These are phyloP conservation scores for Citeromyces hawaiiensis DNA, from an alignment of 1,139 yeast species.

Conservation along the genomic window DNA sequence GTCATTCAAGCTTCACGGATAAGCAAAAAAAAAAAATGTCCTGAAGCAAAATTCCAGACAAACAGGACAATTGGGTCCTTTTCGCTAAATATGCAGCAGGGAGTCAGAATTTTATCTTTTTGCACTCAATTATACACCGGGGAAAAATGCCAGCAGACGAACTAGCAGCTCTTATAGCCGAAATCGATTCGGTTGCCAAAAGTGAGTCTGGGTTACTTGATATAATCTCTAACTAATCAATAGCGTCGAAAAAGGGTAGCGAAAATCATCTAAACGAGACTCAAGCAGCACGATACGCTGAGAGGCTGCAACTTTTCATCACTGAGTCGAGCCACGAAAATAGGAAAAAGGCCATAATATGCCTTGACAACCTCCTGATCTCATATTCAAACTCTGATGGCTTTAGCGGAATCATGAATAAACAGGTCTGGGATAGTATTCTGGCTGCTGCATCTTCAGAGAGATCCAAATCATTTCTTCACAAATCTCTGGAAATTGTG, in stretches of 20 bases:
- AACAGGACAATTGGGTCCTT: no score
- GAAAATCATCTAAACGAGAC: background rate
- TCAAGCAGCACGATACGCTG: background rate
- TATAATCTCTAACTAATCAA: no score
- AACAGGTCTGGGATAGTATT: slow-evolving; percentile 15
- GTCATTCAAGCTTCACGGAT: no score
- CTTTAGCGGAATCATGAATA: slow-evolving; percentile 2
- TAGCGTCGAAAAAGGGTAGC: no score
- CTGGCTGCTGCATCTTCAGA: slow-evolving; percentile 16
- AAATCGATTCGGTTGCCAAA: background rate
- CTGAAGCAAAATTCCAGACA: no score
- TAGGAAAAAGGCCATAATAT: background rate
- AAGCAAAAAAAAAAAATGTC: no score
- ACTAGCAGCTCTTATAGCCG: background rate
- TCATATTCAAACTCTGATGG: slow-evolving; percentile 4
- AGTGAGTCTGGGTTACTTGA: background rate
- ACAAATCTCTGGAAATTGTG: slow-evolving; percentile 34
- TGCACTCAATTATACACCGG: background rate
- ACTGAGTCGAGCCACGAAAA: background rate
- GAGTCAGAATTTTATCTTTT: no score
- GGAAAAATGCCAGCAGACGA: background rate
- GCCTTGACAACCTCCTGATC: slow-evolving; percentile 8
- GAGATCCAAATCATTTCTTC: slow-evolving; percentile 36
- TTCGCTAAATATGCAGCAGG: no score
- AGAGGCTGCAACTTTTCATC: background rate